These are phyloP conservation scores for Shiraia sp. DNA, from an alignment of 2,329 filamentous ascomycete species.

Conservation along the genomic window DNA sequence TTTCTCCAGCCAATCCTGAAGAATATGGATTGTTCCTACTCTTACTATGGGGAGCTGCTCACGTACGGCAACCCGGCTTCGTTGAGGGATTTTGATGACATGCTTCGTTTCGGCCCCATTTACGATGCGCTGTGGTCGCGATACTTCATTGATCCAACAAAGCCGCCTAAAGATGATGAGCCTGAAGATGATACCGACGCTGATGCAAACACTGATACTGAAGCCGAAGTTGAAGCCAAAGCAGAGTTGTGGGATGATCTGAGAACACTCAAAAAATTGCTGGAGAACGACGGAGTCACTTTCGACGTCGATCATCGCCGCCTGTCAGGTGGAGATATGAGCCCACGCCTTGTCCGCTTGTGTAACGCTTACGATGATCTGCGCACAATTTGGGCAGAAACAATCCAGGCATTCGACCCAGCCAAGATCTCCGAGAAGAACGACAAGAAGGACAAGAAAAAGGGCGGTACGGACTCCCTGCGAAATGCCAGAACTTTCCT, in stretches of 20 bases:
- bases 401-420: neutral
- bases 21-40: conserved; percentile 9
- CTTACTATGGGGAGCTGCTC: conserved; percentile 6
- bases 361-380: conserved; percentile 8
- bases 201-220: conserved; percentile 1
- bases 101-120: conserved; percentile 9
- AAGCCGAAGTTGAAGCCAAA: too few species aligned
- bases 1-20: neutral
- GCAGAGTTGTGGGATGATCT: conserved; percentile 6
- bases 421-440: too few species aligned
- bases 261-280: conserved; percentile 5
- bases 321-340: neutral
- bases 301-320: conserved; percentile 10
- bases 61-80: conserved; percentile 11
- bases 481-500: too few species aligned
- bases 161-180: neutral
- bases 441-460: too few species aligned
- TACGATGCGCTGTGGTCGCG: conserved; percentile 13
- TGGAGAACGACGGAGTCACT: conserved; percentile 10
- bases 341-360: conserved; percentile 3
- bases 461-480: too few species aligned
- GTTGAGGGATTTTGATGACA: conserved; percentile 6
- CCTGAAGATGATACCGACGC: too few species aligned
- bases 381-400: conserved; percentile 1
- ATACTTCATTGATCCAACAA: conserved; percentile 3